Evolutionary conservation across 2,329 filamentous ascomycete genomes (phyloP), one percentile per base, ranked within the genome.

Genomic region (Colletotrichum scovillei): DNA sequence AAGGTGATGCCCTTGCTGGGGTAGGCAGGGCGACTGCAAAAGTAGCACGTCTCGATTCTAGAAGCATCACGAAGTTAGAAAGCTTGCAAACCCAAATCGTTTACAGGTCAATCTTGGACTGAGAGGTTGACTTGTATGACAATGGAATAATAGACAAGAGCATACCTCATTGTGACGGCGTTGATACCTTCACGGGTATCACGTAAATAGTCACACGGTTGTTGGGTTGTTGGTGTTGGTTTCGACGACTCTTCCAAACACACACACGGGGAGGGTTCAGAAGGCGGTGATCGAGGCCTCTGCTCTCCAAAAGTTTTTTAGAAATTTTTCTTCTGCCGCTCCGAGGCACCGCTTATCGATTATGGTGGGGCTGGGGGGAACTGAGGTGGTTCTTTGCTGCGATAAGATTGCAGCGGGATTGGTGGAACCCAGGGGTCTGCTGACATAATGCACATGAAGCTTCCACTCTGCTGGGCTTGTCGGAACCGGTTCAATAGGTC

Each of bases 1-100:
- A 84, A 84, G 38, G 83, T 86, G 71, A 87, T 87, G 75, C 85
- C 85, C 79, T 87, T 91, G 82, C 85, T 86, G 57, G 87, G 87
- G 78, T 88, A 89, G 67, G 86, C 84, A 77, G 87, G 86, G 76
- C 86, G 82, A 78, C 82, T 83, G 80, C 84, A 86, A 73, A 86
- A 86, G 76, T 83, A 85, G 78, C 84, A 86, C 57, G 83, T 82
- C 76, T 86, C 84, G 79, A 86, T 85, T 79, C 84, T 85, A 52
- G 14, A 35, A 62, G 26, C 28, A 32, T 67, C 68, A 66, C 8
- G 6, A n/a, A 30, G 60, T 73, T 42, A 73, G 71, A 28, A 26
- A 49, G 2, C 19, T 56, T 52, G 46, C 22, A 24, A 14, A 28
- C 26, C 3, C 26, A 26, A 26, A 26, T 26, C 26, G 26, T 26